Evolutionary conservation across 2,329 filamentous ascomycete species (phyloP), one percentile per base, ranked within the genome.

Genomic region (Botryotinia calthae): DNA sequence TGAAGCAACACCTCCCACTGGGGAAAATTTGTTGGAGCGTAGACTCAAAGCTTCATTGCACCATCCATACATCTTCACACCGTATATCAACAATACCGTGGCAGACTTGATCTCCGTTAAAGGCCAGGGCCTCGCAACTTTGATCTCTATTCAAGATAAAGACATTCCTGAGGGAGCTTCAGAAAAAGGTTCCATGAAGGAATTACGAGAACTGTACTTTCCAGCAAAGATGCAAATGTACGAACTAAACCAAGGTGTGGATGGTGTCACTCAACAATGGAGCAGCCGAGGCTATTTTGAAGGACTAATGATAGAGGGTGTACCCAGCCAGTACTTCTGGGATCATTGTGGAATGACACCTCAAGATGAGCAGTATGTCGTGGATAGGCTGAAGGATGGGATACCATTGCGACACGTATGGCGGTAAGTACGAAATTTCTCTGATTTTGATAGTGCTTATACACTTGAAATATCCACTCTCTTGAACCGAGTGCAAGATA

Each of bases 31-130:
- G 16, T 28, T 72, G 31, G 31, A 42, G 8, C 70, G 70, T 34
- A 66, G 70, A 46, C 70, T 72, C 44, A 56, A n/a, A 46, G 42
- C 62, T 72, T 72, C 62, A 37, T 66, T 54, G 10, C 54, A 70
- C 34, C 61, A 67, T 62, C 70, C 73, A 1, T 70, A 72, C 42
- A 72, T 75, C 22, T 75, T 67, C 46, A 58, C 46, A 22, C 74
- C 72, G 2, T 66, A 70, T 20, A 48, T 75, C 25, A 62, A 58
- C 25, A 48, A 59, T 44, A 71, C 72, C 2, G 22, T 70, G 22
- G 48, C 72, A 66, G 37, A 34, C 72, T 20, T 68, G 18, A 44
- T 68, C 18, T 68, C 65, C 14, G 34, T 63, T 14, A 46, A 31
- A 42, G 37, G 42, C 12, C 59, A 71, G 31, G 4, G 25, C 5